A percentile compares a stretch with the other conserved stretches of the same genome.
These are phyloP conservation scores for Cochlearia excelsa DNA, from an alignment of 345 rosid genomes.

Conservation along the genomic window DNA sequence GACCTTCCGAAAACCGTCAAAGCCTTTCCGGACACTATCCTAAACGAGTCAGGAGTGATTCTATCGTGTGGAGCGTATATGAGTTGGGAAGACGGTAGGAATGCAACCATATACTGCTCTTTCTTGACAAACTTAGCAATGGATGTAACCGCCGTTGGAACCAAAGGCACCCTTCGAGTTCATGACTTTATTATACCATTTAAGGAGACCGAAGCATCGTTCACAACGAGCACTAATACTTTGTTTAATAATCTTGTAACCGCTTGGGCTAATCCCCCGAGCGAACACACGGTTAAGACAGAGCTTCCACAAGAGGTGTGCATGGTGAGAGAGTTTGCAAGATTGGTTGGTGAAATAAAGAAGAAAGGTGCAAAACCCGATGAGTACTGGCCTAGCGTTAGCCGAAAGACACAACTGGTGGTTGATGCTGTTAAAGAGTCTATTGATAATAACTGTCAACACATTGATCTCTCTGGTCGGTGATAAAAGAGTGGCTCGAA, in stretches of 20 bases:
- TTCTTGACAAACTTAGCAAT: slow-evolving; percentile 69
- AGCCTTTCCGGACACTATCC: slow-evolving; percentile 52
- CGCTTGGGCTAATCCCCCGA: slow-evolving; percentile 30
- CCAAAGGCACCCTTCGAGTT: slow-evolving; percentile 65
- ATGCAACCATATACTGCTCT: slow-evolving; percentile 69
- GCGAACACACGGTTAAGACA: slow-evolving; percentile 48
- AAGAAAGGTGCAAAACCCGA: slow-evolving; percentile 63
- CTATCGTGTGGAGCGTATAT: slow-evolving; percentile 75
- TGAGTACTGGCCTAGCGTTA: slow-evolving; percentile 57
- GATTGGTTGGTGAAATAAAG: slow-evolving; percentile 58
- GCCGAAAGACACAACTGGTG: slow-evolving; percentile 36
- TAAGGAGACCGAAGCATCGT: slow-evolving; percentile 60
- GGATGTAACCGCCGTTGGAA: slow-evolving; percentile 70
- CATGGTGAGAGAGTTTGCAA: slow-evolving; percentile 75
- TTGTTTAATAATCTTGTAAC: no score
- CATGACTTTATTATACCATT: slow-evolving; percentile 67
- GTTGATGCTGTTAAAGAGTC: slow-evolving; percentile 37
- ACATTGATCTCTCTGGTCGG: slow-evolving; percentile 31
- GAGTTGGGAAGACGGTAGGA: slow-evolving; percentile 69
- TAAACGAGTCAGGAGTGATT: slow-evolving; percentile 66
- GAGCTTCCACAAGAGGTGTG: slow-evolving; percentile 79
- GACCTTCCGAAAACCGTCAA: slow-evolving; percentile 59
- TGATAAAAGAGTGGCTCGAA: background rate
- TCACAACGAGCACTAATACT: slow-evolving; percentile 41
- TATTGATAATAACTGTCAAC: slow-evolving; percentile 26